Conservation (phyloP, 108 stramenopile species). For the Aurantiochytrium sp. region DNA sequence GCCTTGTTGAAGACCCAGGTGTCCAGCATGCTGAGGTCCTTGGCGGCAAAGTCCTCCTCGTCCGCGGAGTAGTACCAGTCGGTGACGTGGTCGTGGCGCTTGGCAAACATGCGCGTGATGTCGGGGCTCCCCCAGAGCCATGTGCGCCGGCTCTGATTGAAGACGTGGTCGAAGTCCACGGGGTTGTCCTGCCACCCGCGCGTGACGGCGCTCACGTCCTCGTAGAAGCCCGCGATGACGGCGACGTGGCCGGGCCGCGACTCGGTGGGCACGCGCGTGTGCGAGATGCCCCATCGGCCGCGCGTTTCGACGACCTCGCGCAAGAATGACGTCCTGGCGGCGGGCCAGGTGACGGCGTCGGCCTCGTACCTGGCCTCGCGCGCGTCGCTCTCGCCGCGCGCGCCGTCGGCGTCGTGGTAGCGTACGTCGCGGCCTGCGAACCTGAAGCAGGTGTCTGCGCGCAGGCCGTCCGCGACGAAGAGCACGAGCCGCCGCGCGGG, state of each 20-base stretch:
- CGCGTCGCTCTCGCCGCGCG: background rate
- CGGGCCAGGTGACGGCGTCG: background rate
- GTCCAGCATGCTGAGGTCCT: conserved; percentile 7
- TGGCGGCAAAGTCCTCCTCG: conserved; percentile 26
- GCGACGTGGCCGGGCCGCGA: conserved; percentile 23
- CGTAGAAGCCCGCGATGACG: conserved; percentile 18
- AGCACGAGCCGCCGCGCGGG: background rate
- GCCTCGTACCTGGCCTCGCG: conserved; percentile 1
- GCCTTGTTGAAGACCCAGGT: conserved; percentile 31
- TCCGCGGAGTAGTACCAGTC: conserved; percentile 9
- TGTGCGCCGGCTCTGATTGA: conserved; percentile 18
- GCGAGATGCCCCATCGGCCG: conserved; percentile 15
- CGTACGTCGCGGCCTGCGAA: background rate
- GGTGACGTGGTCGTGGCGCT: background rate
- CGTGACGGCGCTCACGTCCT: conserved; percentile 25
- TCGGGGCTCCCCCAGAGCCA: conserved; percentile 30
- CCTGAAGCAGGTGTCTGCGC: conserved; percentile 16
- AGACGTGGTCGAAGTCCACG: conserved; percentile 20
- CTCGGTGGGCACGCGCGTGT: conserved; percentile 9
- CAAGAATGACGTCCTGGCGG: background rate
- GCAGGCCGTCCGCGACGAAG: background rate
- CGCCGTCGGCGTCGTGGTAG: background rate
- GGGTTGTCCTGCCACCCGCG: conserved; percentile 22
- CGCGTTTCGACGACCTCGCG: background rate
- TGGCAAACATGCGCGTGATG: conserved; percentile 28